Percentiles rank a stretch among this genome's conserved stretches.
Evolutionary conservation across 257 asterid species (phyloP).

Genomic region (Mentha longifolia): DNA sequence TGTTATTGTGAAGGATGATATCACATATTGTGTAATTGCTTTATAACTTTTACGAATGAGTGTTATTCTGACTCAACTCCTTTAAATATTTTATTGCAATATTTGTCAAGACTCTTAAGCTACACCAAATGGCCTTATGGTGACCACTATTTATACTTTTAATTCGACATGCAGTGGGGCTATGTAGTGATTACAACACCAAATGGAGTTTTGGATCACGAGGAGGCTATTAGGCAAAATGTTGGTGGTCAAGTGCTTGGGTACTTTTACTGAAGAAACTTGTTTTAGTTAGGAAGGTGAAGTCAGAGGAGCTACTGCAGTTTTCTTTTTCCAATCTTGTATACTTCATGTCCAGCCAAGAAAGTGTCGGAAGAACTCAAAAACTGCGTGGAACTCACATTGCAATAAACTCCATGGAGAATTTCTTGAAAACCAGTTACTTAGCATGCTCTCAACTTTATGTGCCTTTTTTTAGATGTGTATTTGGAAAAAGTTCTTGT

Average conservation of each 20-base stretch:
- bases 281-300: slow-evolving; percentile 23
- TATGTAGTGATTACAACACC: slow-evolving; percentile 92
- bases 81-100: neutral
- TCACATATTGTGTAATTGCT: neutral
- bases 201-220: slow-evolving; percentile 93
- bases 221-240: slow-evolving; percentile 85
- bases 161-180: slow-evolving; percentile 76
- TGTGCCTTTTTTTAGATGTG: slow-evolving; percentile 15
- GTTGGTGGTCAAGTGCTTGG: slow-evolving; percentile 98
- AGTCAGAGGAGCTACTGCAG: neutral
- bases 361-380: slow-evolving; percentile 24
- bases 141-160: neutral
- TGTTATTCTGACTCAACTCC: slow-evolving; percentile 11
- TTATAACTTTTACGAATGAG: slow-evolving; percentile 1
- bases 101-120: slow-evolving; percentile 10
- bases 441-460: slow-evolving; percentile 7
- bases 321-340: slow-evolving; percentile 20
- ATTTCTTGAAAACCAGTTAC: slow-evolving; percentile 17
- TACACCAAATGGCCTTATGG: slow-evolving; percentile 1
- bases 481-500: slow-evolving; percentile 2
- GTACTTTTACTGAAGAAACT: slow-evolving; percentile 63
- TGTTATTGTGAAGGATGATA: no score
- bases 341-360: slow-evolving; percentile 27
- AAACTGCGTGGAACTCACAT: slow-evolving; percentile 24
- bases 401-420: slow-evolving; percentile 17